These are phyloP conservation scores for Mortierella sp. DNA, from an alignment of 371 early-diverging fungal genomes.

Conservation along the genomic window DNA sequence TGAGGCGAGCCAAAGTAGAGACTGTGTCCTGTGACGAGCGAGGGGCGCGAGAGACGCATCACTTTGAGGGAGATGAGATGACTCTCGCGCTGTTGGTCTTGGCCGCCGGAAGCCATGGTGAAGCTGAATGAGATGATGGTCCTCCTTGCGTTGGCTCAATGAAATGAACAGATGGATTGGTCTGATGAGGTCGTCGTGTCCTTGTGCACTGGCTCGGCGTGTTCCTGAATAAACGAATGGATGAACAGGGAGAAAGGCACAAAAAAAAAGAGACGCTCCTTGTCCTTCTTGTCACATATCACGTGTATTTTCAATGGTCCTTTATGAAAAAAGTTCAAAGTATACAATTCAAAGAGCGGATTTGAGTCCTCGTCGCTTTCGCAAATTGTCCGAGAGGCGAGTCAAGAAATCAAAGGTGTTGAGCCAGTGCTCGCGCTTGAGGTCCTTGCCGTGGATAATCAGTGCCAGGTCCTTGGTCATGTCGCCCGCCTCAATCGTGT, in stretches of 20 bases:
- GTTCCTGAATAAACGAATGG: not conserved
- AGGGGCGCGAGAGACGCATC: conserved; percentile 91
- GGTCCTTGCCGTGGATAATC: conserved; percentile 84
- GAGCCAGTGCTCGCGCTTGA: conserved; percentile 80
- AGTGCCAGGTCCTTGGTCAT: conserved; percentile 98
- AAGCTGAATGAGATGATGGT: not conserved
- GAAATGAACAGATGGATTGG: not conserved
- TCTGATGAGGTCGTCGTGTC: conserved; percentile 4
- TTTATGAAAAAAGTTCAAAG: too few species aligned
- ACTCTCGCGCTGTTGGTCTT: conserved; percentile 58
- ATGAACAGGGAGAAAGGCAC: not conserved
- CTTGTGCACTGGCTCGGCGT: not conserved
- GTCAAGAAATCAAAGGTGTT: conserved; percentile 85
- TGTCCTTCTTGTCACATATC: not conserved
- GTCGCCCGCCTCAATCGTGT: conserved; percentile 81
- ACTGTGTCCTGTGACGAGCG: conserved; percentile 70
- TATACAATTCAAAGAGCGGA: conserved; percentile 16
- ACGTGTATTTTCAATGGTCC: not conserved
- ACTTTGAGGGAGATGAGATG: conserved; percentile 91
- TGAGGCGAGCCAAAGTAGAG: conserved; percentile 60
- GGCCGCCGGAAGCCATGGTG: conserved; percentile 43
- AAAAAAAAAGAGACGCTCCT: not conserved
- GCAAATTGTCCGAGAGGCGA: conserved; percentile 76
- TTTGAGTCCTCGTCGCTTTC: conserved; percentile 55
- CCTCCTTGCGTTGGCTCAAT: not conserved